A percentile compares a stretch with the other conserved stretches of the same genome.
Conservation (phyloP, 495 filamentous ascomycete genomes). For the Tuber magnatum region DNA sequence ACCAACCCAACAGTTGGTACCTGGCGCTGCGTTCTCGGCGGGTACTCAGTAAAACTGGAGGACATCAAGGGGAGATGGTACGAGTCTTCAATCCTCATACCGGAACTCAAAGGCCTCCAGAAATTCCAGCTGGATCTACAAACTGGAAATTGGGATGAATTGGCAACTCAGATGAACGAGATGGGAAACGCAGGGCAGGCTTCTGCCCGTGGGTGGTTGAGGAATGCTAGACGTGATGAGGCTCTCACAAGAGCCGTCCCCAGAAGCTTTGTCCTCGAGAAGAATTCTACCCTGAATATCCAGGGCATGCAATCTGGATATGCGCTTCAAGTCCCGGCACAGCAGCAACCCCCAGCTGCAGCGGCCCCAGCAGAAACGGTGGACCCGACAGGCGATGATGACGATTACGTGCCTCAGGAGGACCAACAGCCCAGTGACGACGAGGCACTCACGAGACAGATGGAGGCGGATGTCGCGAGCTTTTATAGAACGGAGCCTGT, state of each 20-base stretch:
- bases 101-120: constrained; percentile 44
- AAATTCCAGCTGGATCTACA: constrained; percentile 39
- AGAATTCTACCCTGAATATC: constrained; percentile 16
- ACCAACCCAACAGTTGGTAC: constrained; percentile 17
- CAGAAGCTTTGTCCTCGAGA: constrained; percentile 21
- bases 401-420: constrained; percentile 31
- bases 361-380: constrained; percentile 21
- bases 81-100: constrained; percentile 50
- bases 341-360: constrained; percentile 12
- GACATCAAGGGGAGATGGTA: constrained; percentile 61
- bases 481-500: constrained; percentile 30
- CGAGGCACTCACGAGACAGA: constrained; percentile 34
- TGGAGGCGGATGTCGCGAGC: constrained; percentile 38
- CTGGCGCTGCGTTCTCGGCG: constrained; percentile 27
- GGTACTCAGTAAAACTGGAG: constrained; percentile 42
- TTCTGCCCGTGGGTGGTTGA: constrained; percentile 23
- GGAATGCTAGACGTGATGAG: constrained; percentile 29
- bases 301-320: background rate
- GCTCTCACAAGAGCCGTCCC: constrained; percentile 33
- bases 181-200: constrained; percentile 37
- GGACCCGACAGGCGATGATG: constrained; percentile 36
- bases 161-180: constrained; percentile 40
- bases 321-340: constrained; percentile 11
- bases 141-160: constrained; percentile 34
- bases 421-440: constrained; percentile 31